Percentiles rank a stretch among this genome's conserved stretches.
Conservation (phyloP, 1,284 basidiomycete species). For the Pyrrhoderma noxium region DNA sequence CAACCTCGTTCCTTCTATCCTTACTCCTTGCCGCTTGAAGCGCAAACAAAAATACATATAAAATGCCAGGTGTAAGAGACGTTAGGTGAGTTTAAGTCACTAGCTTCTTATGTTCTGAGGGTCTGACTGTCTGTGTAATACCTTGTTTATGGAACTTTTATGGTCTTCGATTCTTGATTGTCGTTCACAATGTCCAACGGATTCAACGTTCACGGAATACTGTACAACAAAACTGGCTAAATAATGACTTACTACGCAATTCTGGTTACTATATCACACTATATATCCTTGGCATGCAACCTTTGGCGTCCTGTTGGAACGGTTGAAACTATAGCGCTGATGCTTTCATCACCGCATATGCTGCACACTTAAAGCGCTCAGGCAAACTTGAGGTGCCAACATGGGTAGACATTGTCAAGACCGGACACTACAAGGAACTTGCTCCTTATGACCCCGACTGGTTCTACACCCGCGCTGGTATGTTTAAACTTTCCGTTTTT, state of each 20-base stretch:
- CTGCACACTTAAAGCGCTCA: slow-evolving; percentile 91
- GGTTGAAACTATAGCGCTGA: slow-evolving; percentile 63
- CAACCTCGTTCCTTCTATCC: background rate
- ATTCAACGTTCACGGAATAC: no score
- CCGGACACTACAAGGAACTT: slow-evolving; percentile 95
- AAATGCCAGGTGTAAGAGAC: slow-evolving; percentile 91
- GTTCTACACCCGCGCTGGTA: slow-evolving; percentile 98
- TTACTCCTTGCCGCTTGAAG: no score
- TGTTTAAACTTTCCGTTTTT: slow-evolving; percentile 29
- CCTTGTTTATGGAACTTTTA: no score
- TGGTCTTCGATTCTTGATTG: no score
- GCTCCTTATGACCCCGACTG: slow-evolving; percentile 99
- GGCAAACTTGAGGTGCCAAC: slow-evolving; percentile 97
- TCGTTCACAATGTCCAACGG: no score
- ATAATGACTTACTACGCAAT: no score
- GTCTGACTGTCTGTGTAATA: background rate
- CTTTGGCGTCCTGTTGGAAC: no score
- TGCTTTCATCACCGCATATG: slow-evolving; percentile 86
- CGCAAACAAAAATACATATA: slow-evolving; percentile 27
- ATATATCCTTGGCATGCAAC: no score
- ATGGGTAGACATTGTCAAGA: slow-evolving; percentile 99
- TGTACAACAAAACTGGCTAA: no score
- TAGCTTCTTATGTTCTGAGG: background rate
- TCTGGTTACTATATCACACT: no score
- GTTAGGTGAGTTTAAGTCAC: slow-evolving; percentile 59